Percentiles rank a stretch among this genome's conserved stretches.
Evolutionary conservation across 2,329 filamentous ascomycete species (phyloP).

Genomic region (Podosphaera leucotricha): DNA sequence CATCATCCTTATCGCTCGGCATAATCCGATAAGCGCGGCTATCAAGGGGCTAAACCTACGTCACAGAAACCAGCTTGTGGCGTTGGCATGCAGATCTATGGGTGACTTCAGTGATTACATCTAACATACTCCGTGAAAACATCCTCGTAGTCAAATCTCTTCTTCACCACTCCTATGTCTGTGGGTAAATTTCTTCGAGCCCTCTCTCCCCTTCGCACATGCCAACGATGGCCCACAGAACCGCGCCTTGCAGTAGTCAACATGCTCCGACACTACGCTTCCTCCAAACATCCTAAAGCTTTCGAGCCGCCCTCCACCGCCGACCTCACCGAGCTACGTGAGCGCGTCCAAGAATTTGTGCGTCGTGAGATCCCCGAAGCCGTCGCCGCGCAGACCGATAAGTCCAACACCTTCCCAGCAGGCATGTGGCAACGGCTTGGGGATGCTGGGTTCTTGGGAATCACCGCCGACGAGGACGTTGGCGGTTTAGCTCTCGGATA

Average conservation of each 20-base stretch:
- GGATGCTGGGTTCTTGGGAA: conserved; percentile 72
- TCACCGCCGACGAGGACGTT: conserved; percentile 80
- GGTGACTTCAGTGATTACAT: too few relatives aligned
- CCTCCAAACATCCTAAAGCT: conserved; percentile 42
- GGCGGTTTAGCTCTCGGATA: conserved; percentile 84
- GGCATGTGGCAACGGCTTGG: conserved; percentile 90
- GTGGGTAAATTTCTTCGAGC: conserved; percentile 9
- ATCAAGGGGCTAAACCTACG: background rate
- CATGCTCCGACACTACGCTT: conserved; percentile 24
- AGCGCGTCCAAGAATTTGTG: conserved; percentile 48
- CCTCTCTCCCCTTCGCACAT: conserved; percentile 6
- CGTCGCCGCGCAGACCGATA: conserved; percentile 62
- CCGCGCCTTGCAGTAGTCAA: conserved; percentile 5
- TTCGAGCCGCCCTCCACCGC: conserved; percentile 30
- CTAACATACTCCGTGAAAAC: too few relatives aligned
- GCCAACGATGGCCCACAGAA: conserved; percentile 7
- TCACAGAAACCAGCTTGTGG: background rate
- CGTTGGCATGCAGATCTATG: background rate
- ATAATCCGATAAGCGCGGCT: background rate
- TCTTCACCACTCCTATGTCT: conserved; percentile 9
- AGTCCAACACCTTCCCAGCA: conserved; percentile 64
- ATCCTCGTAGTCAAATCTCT: background rate
- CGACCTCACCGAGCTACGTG: conserved; percentile 28
- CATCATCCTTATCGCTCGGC: background rate
- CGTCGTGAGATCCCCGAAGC: conserved; percentile 69